Evolutionary conservation across 2,329 filamentous ascomycete genomes (phyloP).

Genomic region (Cytospora piceae): DNA sequence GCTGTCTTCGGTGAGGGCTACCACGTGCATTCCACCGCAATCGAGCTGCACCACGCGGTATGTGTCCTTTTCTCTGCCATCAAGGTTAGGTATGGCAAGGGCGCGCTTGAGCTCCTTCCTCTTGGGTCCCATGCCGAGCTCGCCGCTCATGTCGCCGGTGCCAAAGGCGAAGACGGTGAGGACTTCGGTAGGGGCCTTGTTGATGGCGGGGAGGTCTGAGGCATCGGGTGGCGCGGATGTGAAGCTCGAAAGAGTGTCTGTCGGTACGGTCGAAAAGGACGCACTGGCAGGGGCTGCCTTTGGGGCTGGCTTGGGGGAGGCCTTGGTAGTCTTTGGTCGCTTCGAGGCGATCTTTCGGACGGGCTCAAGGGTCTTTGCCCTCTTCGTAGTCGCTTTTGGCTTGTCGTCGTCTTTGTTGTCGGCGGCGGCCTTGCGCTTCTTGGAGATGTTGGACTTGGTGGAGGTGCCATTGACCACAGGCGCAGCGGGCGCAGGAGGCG

Average conservation of each 20-base stretch:
- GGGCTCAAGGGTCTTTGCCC: constrained; percentile 15
- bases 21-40: constrained; percentile 69
- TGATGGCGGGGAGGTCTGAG: constrained; percentile 28
- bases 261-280: constrained; percentile 24
- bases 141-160: constrained; percentile 53
- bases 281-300: constrained; percentile 10
- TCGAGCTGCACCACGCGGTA: constrained; percentile 59
- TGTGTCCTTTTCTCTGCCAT: constrained; percentile 24
- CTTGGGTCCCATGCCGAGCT: constrained; percentile 37
- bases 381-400: constrained; percentile 17
- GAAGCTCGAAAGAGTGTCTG: constrained; percentile 27
- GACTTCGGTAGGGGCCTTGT: constrained; percentile 29
- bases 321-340: constrained; percentile 18
- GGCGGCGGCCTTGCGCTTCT: constrained; percentile 30
- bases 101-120: constrained; percentile 31
- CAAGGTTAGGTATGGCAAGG: constrained; percentile 31
- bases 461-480: constrained; percentile 22
- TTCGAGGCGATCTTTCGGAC: constrained; percentile 13
- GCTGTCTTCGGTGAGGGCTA: constrained; percentile 68
- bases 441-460: constrained; percentile 22
- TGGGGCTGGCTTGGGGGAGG: constrained; percentile 10
- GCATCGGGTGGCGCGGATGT: constrained; percentile 26
- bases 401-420: constrained; percentile 11
- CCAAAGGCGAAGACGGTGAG: constrained; percentile 34
- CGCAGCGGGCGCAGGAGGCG: constrained; percentile 20